These are phyloP conservation scores for Candida succiphila DNA, from an alignment of 805 yeast species.

Conservation along the genomic window DNA sequence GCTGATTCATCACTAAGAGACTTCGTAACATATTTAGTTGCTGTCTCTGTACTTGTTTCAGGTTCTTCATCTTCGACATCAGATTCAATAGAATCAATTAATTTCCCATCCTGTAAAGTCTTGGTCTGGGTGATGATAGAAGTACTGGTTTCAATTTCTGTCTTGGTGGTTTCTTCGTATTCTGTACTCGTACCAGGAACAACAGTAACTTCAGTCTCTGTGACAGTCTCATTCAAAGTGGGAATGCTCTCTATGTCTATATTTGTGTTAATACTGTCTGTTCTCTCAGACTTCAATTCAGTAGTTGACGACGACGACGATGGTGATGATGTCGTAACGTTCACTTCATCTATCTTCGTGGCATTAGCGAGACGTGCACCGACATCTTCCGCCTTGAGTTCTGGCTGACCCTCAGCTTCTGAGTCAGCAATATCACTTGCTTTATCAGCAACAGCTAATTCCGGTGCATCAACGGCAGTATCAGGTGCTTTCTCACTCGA, in stretches of 20 bases:
- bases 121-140: too few species aligned
- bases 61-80: neutral
- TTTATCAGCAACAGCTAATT: neutral
- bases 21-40: too few species aligned
- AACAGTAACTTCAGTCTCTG: neutral
- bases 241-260: neutral
- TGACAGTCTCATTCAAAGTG: neutral
- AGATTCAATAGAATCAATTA: too few species aligned
- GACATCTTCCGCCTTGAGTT: neutral
- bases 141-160: neutral
- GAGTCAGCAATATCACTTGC: neutral
- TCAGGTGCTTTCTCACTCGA: neutral
- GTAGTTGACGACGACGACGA: neutral
- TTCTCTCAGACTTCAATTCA: too few species aligned
- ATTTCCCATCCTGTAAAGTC: too few species aligned
- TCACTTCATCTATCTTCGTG: too few species aligned
- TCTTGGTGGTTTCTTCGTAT: neutral
- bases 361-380: too few species aligned
- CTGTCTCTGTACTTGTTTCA: neutral
- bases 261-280: neutral
- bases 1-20: too few species aligned
- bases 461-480: neutral
- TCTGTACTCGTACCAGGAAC: neutral
- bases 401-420: conserved; percentile 2
- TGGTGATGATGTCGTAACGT: neutral